Base-by-base conservation (phyloP, 116 monocot genomes). In the Dioscorea cayenensis region DNA sequence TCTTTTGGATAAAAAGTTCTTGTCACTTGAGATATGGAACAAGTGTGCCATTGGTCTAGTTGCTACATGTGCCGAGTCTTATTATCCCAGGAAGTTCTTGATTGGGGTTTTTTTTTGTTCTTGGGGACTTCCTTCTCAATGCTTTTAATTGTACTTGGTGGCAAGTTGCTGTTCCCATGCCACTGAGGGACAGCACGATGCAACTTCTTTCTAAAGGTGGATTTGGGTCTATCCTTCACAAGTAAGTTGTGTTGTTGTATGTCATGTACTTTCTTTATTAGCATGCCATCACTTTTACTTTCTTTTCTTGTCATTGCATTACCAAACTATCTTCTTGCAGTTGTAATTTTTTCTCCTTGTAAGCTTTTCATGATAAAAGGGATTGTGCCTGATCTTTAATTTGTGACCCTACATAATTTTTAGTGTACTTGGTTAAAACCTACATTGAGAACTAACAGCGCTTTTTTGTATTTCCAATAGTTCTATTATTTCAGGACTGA, bases 61-160 rank as follows among this genome's bases (percentile, higher is more conserved):
- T 81, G 51, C 85, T 85, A 59, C 66, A 48, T 73, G 59, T 74
- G 74, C 63, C 74, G 69, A 59, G 60, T 75, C 72, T 84, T 87
- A 23, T 75, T 80, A 14, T 74, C 76, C 27, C 75, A 76, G 75
- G 82, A 87, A 77, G 75, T 86, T 65, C 85, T 84, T 81, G 84
- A 85, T 35, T 82, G 85, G 85, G 85, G 70, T 84, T 66, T 87
- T 32, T 90, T 77, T 77, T 85, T 43, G 66, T 75, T 79, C 77
- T 69, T 63, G 73, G 83, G 66, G 75, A 86, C 37, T 85, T 85
- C 77, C 85, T 84, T 68, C 70, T 86, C 35, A 60, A 77, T 74
- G 87, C 84, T 90, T 90, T 87, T 65, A 90, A 90, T 73, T 64
- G 11, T 48, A 69, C 69, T 69, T 69, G 55, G 69, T 14, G 22